phyloP scores from a whole-genome alignment of 495 filamentous ascomycete species.

The Elasticomyces elasticus region DNA sequence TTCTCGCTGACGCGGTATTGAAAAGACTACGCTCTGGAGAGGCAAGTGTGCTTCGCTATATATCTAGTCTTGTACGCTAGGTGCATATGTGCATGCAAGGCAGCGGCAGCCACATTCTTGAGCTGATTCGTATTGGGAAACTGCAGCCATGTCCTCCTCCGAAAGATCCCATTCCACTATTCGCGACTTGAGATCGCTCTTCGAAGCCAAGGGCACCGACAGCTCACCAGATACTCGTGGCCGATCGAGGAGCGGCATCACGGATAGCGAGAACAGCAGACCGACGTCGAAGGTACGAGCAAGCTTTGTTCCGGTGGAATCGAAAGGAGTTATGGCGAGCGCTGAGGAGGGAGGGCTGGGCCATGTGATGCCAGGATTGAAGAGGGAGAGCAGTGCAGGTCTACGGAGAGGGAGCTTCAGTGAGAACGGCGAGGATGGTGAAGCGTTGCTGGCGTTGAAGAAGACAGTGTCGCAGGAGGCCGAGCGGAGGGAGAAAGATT shows the following conservation, averaged over 20 bases:
- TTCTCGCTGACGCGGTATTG: no score
- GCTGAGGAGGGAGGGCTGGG: slow-evolving; percentile 18
- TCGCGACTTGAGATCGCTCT: slow-evolving; percentile 74
- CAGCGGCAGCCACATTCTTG: not conserved
- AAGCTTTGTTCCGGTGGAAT: slow-evolving; percentile 71
- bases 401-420: slow-evolving; percentile 28
- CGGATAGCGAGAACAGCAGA: slow-evolving; percentile 37
- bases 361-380: slow-evolving; percentile 7
- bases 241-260: slow-evolving; percentile 51
- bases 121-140: not conserved
- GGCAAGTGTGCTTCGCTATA: no score
- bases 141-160: slow-evolving; percentile 23
- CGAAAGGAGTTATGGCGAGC: slow-evolving; percentile 5
- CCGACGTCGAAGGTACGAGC: slow-evolving; percentile 71
- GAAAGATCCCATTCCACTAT: slow-evolving; percentile 41
- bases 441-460: slow-evolving; percentile 21
- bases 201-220: slow-evolving; percentile 53
- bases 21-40: no score
- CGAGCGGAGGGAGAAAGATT: slow-evolving; percentile 23
- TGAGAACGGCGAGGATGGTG: slow-evolving; percentile 15
- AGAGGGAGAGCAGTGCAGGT: slow-evolving; percentile 19
- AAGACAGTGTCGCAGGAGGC: slow-evolving; percentile 27
- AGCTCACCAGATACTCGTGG: slow-evolving; percentile 57
- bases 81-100: not conserved
- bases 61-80: no score